These are phyloP conservation scores for Arachnomyces sp. DNA, from an alignment of 2,329 filamentous ascomycete genomes.

Conservation along the genomic window DNA sequence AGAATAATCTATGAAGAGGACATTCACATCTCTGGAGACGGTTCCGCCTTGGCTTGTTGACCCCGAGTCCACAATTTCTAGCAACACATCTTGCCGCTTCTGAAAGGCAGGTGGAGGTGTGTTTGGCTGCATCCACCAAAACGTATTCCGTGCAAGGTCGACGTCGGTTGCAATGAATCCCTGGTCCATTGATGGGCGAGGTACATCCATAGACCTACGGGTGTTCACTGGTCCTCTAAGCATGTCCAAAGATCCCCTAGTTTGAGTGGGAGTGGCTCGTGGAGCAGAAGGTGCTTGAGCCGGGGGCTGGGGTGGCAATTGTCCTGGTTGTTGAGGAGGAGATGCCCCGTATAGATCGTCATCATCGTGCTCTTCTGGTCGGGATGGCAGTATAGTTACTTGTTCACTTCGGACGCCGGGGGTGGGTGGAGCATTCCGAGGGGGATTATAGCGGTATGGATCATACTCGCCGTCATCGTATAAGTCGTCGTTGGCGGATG, in stretches of 20 bases:
- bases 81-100: constrained; percentile 72
- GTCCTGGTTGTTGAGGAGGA: constrained; percentile 27
- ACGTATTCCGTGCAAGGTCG: constrained; percentile 63
- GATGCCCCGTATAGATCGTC: constrained; percentile 43
- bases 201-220: constrained; percentile 65
- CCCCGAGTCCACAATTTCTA: constrained; percentile 71
- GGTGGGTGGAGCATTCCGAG: constrained; percentile 22
- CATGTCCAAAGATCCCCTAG: constrained; percentile 59
- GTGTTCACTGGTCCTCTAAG: constrained; percentile 43
- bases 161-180: constrained; percentile 84
- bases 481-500: constrained; percentile 42
- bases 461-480: constrained; percentile 48
- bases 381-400: constrained; percentile 18
- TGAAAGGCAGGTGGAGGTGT: constrained; percentile 75
- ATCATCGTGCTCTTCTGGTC: constrained; percentile 26
- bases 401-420: constrained; percentile 15
- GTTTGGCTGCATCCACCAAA: constrained; percentile 83
- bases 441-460: constrained; percentile 44
- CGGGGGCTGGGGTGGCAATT: constrained; percentile 37
- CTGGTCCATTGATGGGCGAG: constrained; percentile 65
- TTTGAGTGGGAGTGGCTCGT: constrained; percentile 36
- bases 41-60: constrained; percentile 61
- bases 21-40: constrained; percentile 71
- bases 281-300: constrained; percentile 33
- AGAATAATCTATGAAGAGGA: constrained; percentile 94